Evolutionary conservation across 768 basidiomycete genomes (phyloP), one percentile per base, ranked within the genome.

Genomic region (Baorangia bicolor): DNA sequence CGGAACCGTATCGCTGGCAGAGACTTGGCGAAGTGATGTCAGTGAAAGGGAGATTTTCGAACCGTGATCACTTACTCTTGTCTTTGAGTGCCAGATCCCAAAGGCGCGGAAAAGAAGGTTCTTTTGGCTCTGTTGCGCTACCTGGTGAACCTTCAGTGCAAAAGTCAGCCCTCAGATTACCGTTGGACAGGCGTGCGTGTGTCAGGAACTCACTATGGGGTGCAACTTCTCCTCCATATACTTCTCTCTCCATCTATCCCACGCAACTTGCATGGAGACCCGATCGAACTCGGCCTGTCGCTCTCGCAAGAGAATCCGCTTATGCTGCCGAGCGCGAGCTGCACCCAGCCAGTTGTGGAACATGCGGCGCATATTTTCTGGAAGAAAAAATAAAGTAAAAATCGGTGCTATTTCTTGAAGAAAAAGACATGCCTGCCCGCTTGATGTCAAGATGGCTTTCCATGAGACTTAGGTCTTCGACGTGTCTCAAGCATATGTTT

Each of bases 381-480:
- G 8, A 62, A 33, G 46, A 11, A 46, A 18, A 23, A 21, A 16
- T 46, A 45, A 41, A 56, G 21, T 39, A 14, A 38, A 55, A 33
- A 51, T 53, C 13, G 33, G 31, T 18, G 13, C 34, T 42, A n/a
- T 11, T 12, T 45, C 18, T 46, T 6, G 25, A 35, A 51, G 42
- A 41, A 25, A 49, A 55, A 35, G 31, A 56, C 72, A 35, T 63
- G 85, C 92, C 92, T 78, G 92, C 90, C 41, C 81, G 81, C 69
- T 90, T 91, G 42, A 94, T 84, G 57, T 88, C 80, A 53, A 86
- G 81, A 69, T 91, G 90, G 65, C 89, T 92, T 65, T 91, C 86
- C 81, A 94, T 83, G n/a, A 94, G 79, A 61, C 83, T 86, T 4
- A 86, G 71, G 59, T 87, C 84, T 66, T 92, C 88, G 2, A 79